A percentile compares a stretch with the other conserved stretches of the same genome.
phyloP scores from a whole-genome alignment of 225 moss, liverwort and hornwort species.

The Pleurozium schreberi region DNA sequence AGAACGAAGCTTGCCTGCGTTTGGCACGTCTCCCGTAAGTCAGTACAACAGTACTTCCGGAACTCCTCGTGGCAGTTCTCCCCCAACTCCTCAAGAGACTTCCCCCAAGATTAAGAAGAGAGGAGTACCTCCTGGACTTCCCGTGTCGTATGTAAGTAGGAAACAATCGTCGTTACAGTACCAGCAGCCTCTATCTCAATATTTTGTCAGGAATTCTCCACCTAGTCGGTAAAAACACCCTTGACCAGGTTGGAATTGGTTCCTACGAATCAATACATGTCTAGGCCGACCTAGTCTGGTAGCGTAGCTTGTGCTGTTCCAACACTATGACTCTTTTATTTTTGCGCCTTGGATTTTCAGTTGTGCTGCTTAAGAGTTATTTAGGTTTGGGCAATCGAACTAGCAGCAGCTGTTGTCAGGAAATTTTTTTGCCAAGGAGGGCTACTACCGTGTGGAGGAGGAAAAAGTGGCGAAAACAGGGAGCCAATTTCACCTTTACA shows the following conservation, averaged over 20 bases:
- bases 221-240: constrained; percentile 6
- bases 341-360: not conserved
- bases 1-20: constrained; percentile 53
- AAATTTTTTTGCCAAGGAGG: not conserved
- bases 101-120: constrained; percentile 20
- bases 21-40: constrained; percentile 13
- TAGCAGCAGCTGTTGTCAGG: not conserved
- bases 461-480: not conserved
- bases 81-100: constrained; percentile 3
- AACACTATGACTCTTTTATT: not conserved
- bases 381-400: not conserved
- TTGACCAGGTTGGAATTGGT: not conserved
- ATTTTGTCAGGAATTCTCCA: constrained; percentile 7
- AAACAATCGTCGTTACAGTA: constrained; percentile 8
- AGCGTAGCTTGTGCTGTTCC: not conserved
- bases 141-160: constrained; percentile 4
- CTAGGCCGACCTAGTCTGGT: not conserved
- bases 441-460: not conserved
- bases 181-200: constrained; percentile 18
- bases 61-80: constrained; percentile 16
- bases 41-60: not conserved
- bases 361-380: not conserved
- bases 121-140: constrained; percentile 1
- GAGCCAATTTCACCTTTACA: not conserved
- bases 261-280: not conserved